A percentile compares a stretch with the other conserved stretches of the same genome.
Evolutionary conservation across 2,329 filamentous ascomycete species (phyloP).

Genomic region (Dactylellina leptospora): DNA sequence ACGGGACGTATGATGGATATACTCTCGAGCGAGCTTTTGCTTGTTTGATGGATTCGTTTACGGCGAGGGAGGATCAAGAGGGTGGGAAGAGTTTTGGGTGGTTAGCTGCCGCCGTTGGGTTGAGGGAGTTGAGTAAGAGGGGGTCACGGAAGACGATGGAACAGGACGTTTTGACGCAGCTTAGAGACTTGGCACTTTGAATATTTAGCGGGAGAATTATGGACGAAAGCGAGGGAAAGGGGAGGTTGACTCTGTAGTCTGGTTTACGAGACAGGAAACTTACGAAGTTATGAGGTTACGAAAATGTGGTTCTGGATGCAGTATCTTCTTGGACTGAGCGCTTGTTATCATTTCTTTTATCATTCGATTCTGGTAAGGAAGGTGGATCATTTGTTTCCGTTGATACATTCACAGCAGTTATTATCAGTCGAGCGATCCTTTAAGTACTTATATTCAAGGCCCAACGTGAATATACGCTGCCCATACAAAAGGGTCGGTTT

Average conservation of each 20-base stretch:
- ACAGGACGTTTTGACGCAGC: not conserved
- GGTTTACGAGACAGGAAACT: no score
- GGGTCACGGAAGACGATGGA: slow-evolving; percentile 53
- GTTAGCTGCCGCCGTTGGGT: slow-evolving; percentile 64
- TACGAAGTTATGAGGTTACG: not conserved
- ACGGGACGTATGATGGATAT: slow-evolving; percentile 58
- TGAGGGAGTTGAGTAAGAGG: slow-evolving; percentile 64
- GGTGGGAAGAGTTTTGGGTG: slow-evolving; percentile 66
- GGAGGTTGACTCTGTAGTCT: not conserved
- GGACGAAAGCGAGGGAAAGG: not conserved
- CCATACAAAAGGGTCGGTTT: not conserved
- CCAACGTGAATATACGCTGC: not conserved
- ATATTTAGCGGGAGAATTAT: not conserved
- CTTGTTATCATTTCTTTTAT: not conserved
- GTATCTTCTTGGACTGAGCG: not conserved
- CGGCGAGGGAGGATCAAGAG: slow-evolving; percentile 56
- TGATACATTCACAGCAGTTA: not conserved
- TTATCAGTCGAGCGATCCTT: no score
- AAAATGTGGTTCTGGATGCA: not conserved
- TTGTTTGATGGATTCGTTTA: slow-evolving; percentile 56
- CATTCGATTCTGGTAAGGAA: not conserved
- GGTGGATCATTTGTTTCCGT: not conserved
- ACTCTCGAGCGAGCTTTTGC: slow-evolving; percentile 65
- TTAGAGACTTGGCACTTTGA: not conserved
- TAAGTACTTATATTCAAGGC: not conserved